Evolutionary conservation across 495 filamentous ascomycete species (phyloP).

Genomic region (Talaromyces nanjingensis): DNA sequence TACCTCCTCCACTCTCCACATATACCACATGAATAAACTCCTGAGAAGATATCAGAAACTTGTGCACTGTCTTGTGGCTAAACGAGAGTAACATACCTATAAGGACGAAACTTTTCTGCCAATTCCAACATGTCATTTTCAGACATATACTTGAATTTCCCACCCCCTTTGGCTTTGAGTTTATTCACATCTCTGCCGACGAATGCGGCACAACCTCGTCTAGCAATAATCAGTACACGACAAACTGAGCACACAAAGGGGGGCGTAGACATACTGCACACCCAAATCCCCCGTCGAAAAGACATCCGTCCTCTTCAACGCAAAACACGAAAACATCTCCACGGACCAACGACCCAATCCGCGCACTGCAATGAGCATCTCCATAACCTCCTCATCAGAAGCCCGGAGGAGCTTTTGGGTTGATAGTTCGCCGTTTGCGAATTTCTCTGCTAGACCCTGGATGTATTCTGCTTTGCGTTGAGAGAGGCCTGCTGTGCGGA

Average conservation of each 20-base stretch:
- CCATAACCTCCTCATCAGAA: conserved; percentile 77
- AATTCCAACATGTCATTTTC: conserved; percentile 87
- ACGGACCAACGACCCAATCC: conserved; percentile 88
- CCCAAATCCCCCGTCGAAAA: conserved; percentile 91
- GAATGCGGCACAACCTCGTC: conserved; percentile 83
- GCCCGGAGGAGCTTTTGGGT: conserved; percentile 68
- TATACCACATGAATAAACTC: conserved; percentile 81
- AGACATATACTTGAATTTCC: conserved; percentile 96
- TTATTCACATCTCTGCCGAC: conserved; percentile 75
- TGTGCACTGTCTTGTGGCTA: conserved; percentile 14
- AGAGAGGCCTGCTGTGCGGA: conserved; percentile 82
- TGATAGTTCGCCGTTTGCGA: conserved; percentile 63
- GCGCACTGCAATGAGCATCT: conserved; percentile 74
- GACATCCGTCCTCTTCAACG: conserved; percentile 84
- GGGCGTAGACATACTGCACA: conserved; percentile 58
- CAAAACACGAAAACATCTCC: conserved; percentile 96
- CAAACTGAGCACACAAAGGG: not conserved
- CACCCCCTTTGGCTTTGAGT: conserved; percentile 70
- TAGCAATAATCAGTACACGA: conserved; percentile 16
- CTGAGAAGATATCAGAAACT: conserved; percentile 25
- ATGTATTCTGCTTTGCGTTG: conserved; percentile 94
- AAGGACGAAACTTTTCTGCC: conserved; percentile 74
- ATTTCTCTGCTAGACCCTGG: conserved; percentile 74
- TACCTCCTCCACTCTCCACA: conserved; percentile 80
- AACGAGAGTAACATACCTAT: conserved; percentile 50